These are phyloP conservation scores for Mycosphaerelloides madeirae DNA, from an alignment of 2,329 filamentous ascomycete species.

Conservation along the genomic window DNA sequence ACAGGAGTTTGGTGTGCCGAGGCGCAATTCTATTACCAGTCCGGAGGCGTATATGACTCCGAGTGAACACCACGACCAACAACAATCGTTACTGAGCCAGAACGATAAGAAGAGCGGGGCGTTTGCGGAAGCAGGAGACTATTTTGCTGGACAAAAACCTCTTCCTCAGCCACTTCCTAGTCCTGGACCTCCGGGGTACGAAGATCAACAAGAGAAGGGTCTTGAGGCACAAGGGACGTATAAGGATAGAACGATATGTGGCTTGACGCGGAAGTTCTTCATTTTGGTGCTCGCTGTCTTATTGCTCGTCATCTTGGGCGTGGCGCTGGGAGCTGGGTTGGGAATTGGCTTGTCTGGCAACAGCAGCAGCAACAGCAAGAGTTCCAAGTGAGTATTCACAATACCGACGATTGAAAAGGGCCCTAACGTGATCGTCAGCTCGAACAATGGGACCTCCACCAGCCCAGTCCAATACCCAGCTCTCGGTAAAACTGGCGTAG, in stretches of 20 bases:
- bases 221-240: slow-evolving; percentile 3
- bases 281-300: slow-evolving; percentile 8
- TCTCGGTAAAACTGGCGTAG: slow-evolving; percentile 14
- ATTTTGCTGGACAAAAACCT: neutral
- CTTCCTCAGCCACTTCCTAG: neutral
- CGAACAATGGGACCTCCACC: neutral
- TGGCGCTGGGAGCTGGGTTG: slow-evolving; percentile 13
- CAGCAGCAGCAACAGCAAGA: neutral
- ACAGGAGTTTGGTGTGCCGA: neutral
- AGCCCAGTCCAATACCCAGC: neutral
- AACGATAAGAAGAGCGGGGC: neutral
- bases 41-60: neutral
- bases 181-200: slow-evolving; percentile 3
- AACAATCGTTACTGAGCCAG: neutral
- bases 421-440: slow-evolving; percentile 1
- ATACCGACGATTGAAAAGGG: neutral
- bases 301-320: slow-evolving; percentile 7
- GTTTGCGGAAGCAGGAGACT: no score
- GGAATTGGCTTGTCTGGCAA: slow-evolving; percentile 9
- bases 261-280: slow-evolving; percentile 11
- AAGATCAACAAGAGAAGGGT: neutral
- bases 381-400: neutral
- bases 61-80: neutral
- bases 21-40: neutral
- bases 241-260: slow-evolving; percentile 7